Conservation (phyloP, 2,329 filamentous ascomycete species). For the Hirsutella rhossiliensis region DNA sequence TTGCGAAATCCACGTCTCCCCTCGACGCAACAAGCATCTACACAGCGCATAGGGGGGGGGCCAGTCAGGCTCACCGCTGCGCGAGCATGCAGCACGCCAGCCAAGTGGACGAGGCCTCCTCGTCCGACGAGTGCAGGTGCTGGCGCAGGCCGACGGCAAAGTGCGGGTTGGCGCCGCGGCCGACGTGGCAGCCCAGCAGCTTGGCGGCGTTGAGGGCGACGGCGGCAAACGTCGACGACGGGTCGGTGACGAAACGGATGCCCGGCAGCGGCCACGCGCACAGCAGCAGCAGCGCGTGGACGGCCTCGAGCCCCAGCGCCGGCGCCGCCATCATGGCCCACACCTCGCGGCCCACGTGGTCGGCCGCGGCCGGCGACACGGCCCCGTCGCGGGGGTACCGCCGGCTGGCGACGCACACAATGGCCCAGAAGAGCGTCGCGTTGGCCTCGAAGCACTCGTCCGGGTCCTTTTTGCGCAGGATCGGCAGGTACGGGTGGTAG, state of each 20-base stretch:
- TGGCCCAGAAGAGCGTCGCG: constrained; percentile 41
- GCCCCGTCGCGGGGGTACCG: constrained; percentile 32
- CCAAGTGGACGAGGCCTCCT: constrained; percentile 42
- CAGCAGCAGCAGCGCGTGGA: constrained; percentile 39
- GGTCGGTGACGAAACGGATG: constrained; percentile 38
- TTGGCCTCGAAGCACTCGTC: constrained; percentile 36
- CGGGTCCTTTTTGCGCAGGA: constrained; percentile 35
- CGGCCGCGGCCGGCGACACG: constrained; percentile 31
- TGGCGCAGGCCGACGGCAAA: constrained; percentile 32
- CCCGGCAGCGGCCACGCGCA: constrained; percentile 39
- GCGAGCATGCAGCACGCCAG: constrained; percentile 38
- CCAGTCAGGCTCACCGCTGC: constrained; percentile 25
- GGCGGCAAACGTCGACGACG: constrained; percentile 32
- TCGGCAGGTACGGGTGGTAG: constrained; percentile 40
- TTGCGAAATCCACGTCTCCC: too few species aligned
- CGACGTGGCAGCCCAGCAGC: constrained; percentile 38
- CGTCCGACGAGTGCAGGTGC: constrained; percentile 31
- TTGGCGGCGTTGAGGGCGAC: constrained; percentile 35
- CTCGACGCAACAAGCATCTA: too few species aligned
- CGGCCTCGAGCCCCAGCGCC: constrained; percentile 31
- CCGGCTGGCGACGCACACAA: constrained; percentile 36
- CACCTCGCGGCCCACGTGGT: constrained; percentile 33
- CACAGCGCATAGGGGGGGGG: background rate
- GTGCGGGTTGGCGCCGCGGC: constrained; percentile 36
- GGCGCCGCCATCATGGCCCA: constrained; percentile 29